Percentiles rank a stretch among this genome's conserved stretches.
phyloP scores from a whole-genome alignment of 257 asterid species.

The Solanum ahanhuiri region DNA sequence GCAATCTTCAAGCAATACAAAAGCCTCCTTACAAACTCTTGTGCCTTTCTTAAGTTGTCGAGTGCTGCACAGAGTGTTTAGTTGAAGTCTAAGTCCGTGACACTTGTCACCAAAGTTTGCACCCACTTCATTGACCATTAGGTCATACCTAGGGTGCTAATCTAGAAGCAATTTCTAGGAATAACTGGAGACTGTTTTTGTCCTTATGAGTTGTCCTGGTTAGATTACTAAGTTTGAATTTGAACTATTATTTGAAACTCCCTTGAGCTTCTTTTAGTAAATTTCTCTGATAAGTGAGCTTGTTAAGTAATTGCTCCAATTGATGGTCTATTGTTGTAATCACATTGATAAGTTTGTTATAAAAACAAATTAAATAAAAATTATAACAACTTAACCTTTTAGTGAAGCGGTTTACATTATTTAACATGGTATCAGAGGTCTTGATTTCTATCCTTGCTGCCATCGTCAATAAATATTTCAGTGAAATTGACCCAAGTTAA shows the following conservation, averaged over 20 bases:
- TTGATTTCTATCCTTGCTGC: not conserved
- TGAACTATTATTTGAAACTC: not conserved
- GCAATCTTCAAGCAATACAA: too few species aligned
- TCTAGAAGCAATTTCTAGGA: not conserved
- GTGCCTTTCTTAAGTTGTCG: too few species aligned
- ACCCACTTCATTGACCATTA: not conserved
- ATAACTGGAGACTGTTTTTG: not conserved
- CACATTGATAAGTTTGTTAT: not conserved
- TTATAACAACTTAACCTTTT: not conserved
- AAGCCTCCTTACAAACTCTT: too few species aligned
- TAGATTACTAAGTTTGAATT: not conserved
- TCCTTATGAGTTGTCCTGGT: not conserved
- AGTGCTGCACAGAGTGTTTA: too few species aligned
- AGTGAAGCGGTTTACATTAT: not conserved
- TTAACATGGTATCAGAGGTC: not conserved
- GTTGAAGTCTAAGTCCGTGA: too few species aligned
- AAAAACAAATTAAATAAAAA: not conserved
- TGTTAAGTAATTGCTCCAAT: not conserved
- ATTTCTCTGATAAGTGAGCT: not conserved
- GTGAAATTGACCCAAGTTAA: not conserved
- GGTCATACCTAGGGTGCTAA: not conserved
- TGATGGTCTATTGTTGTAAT: not conserved
- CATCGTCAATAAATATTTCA: not conserved
- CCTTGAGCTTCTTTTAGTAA: not conserved
- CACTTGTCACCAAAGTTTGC: not conserved